phyloP scores from a whole-genome alignment of 1,284 basidiomycete genomes.

The Tetrapyrgos nigripes region DNA sequence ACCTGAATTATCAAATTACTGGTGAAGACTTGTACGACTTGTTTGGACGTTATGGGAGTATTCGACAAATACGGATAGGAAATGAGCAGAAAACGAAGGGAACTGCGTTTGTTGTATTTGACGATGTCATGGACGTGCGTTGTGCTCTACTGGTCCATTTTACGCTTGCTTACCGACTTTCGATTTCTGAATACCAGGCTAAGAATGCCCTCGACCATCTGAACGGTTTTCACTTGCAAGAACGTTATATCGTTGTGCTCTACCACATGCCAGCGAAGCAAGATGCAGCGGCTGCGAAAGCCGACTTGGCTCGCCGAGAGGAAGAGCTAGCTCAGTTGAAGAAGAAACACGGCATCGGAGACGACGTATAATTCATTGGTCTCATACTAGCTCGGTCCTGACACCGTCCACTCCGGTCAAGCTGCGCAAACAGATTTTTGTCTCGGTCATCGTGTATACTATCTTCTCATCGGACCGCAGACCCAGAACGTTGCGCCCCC shows the following conservation, averaged over 20 bases:
- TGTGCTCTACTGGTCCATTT: not conserved
- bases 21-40: conserved; percentile 97
- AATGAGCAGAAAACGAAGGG: conserved; percentile 93
- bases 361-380: conserved; percentile 51
- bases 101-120: conserved; percentile 94
- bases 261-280: conserved; percentile 98
- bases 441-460: too few species aligned
- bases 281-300: conserved; percentile 91
- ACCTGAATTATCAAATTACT: conserved; percentile 93
- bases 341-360: conserved; percentile 83
- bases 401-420: not conserved
- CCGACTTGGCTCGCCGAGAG: conserved; percentile 91
- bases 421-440: too few species aligned
- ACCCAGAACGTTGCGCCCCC: not conserved
- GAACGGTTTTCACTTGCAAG: conserved; percentile 98
- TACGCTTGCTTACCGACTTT: conserved; percentile 21
- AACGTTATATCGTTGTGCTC: conserved; percentile 96
- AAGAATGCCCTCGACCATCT: conserved; percentile 96
- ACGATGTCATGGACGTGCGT: conserved; percentile 89
- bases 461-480: not conserved
- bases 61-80: conserved; percentile 94
- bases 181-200: conserved; percentile 55
- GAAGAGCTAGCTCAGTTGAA: conserved; percentile 90
- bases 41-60: conserved; percentile 96
- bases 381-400: not conserved